Evolutionary conservation across 441 rosid species (phyloP).

Genomic region (Gossypium lobatum): DNA sequence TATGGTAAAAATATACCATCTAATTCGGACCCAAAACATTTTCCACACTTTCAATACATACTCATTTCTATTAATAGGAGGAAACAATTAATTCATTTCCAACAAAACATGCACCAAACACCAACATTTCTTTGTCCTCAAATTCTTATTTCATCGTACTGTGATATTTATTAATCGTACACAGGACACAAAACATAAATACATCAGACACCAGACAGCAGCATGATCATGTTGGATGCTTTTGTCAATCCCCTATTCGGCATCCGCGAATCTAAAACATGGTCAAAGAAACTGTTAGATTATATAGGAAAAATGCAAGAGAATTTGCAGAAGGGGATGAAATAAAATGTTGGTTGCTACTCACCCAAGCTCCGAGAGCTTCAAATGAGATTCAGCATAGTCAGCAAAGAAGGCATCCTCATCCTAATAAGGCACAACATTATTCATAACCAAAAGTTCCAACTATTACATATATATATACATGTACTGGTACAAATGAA

Average conservation of each 20-base stretch:
- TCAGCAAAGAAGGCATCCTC: constrained; percentile 50
- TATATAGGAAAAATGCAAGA: neutral
- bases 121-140: neutral
- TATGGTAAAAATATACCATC: no score
- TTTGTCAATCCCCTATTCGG: neutral
- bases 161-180: neutral
- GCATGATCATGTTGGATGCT: neutral
- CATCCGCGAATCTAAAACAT: constrained; percentile 11
- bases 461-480: no score
- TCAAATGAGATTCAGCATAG: constrained; percentile 46
- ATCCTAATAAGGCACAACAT: constrained; percentile 23
- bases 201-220: neutral
- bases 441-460: neutral
- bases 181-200: neutral
- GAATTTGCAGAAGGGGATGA: neutral
- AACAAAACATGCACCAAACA: neutral
- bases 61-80: no score
- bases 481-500: no score
- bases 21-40: no score
- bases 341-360: neutral
- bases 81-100: neutral
- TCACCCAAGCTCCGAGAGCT: constrained; percentile 56
- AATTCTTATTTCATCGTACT: neutral
- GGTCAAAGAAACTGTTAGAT: neutral
- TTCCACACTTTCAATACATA: no score